Evolutionary conservation across 495 filamentous ascomycete species (phyloP).

Genomic region (Neurospora sp.): DNA sequence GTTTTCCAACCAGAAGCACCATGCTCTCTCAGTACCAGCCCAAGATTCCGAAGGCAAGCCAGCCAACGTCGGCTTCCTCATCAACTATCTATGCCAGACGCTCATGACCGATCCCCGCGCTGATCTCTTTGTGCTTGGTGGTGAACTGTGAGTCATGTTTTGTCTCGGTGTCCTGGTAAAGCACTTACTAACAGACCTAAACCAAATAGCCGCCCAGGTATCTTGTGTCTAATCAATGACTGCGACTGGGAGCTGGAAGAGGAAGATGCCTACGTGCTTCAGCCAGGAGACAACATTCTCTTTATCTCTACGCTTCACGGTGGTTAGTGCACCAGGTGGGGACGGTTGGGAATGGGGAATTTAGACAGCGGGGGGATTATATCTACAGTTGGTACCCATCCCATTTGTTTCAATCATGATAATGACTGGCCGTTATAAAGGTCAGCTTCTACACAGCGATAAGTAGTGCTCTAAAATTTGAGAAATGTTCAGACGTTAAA

Average conservation of each 20-base stretch:
- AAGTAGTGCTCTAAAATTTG: not conserved
- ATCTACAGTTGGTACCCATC: not conserved
- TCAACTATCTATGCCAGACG: slow-evolving; percentile 70
- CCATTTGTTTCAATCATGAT: not conserved
- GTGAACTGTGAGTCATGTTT: slow-evolving; percentile 59
- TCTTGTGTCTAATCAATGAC: slow-evolving; percentile 94
- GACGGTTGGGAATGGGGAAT: not conserved
- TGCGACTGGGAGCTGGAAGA: slow-evolving; percentile 97
- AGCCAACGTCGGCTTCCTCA: slow-evolving; percentile 64
- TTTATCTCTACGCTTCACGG: slow-evolving; percentile 98
- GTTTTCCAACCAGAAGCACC: slow-evolving; percentile 71
- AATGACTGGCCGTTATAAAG: not conserved
- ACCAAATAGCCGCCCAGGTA: slow-evolving; percentile 71
- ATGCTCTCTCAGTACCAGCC: slow-evolving; percentile 58
- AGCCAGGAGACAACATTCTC: slow-evolving; percentile 73
- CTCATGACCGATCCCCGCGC: slow-evolving; percentile 77
- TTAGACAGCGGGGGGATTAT: not conserved
- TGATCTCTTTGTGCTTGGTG: slow-evolving; percentile 83
- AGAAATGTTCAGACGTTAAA: not conserved
- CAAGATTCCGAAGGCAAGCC: slow-evolving; percentile 44
- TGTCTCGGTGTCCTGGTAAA: not conserved
- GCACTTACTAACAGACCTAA: not conserved
- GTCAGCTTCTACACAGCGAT: not conserved
- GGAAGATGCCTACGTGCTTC: slow-evolving; percentile 77
- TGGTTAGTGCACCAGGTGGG: slow-evolving; percentile 42